These are phyloP conservation scores for Evansstolkia leycettana DNA, from an alignment of 495 filamentous ascomycete species.

Conservation along the genomic window DNA sequence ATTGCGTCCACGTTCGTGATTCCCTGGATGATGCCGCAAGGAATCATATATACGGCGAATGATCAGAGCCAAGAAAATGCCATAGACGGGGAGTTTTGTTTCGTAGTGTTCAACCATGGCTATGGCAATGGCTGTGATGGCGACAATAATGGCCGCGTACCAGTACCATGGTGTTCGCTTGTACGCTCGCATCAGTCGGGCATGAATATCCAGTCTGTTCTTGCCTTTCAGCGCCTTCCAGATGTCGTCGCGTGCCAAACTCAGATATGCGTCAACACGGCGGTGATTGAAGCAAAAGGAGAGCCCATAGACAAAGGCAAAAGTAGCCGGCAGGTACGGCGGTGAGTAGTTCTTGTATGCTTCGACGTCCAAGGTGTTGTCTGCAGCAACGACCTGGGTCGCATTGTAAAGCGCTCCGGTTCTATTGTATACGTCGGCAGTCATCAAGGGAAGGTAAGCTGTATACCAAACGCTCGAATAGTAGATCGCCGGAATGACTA, in stretches of 20 bases:
- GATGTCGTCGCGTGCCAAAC: too few species aligned
- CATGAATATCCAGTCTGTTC: slow-evolving; percentile 44
- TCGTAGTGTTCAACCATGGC: slow-evolving; percentile 59
- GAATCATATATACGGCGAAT: slow-evolving; percentile 30
- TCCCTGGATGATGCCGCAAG: slow-evolving; percentile 50
- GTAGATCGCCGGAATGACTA: slow-evolving; percentile 65
- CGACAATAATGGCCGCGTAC: slow-evolving; percentile 22
- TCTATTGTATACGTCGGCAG: slow-evolving; percentile 35
- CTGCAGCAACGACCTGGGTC: slow-evolving; percentile 23
- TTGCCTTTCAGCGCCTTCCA: too few species aligned
- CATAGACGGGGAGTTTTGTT: slow-evolving; percentile 56
- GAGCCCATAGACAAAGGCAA: slow-evolving; percentile 47
- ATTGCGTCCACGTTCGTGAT: slow-evolving; percentile 76
- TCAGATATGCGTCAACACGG: too few species aligned
- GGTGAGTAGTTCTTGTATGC: slow-evolving; percentile 33
- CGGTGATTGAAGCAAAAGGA: slow-evolving; percentile 61
- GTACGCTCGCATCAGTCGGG: slow-evolving; percentile 27
- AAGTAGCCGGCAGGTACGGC: slow-evolving; percentile 36
- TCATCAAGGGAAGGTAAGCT: slow-evolving; percentile 32
- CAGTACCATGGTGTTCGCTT: slow-evolving; percentile 31
- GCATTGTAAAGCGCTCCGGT: slow-evolving; percentile 31
- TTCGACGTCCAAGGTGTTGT: slow-evolving; percentile 26
- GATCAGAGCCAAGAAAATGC: slow-evolving; percentile 45
- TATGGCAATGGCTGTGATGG: slow-evolving; percentile 48
- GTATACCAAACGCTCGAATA: slow-evolving; percentile 56